These are phyloP conservation scores for Linnemannia exigua DNA, from an alignment of 192 early-diverging fungal species.

Conservation along the genomic window DNA sequence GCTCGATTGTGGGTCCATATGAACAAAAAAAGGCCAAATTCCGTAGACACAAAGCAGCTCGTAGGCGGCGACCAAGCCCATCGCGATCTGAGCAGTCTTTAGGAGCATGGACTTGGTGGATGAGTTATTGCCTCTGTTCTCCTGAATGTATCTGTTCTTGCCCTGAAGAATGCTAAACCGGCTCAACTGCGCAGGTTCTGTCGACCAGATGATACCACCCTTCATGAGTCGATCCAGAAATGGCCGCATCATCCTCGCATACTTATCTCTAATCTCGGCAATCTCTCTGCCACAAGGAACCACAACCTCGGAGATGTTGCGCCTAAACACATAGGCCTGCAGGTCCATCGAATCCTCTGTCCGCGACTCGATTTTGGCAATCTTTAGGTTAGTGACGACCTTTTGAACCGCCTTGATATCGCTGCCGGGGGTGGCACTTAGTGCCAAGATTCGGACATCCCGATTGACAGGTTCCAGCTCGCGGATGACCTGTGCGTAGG, in stretches of 20 bases:
- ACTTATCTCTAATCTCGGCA: constrained; percentile 38
- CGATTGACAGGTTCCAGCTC: constrained; percentile 62
- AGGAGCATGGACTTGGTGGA: constrained; percentile 27
- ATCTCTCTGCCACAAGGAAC: constrained; percentile 69
- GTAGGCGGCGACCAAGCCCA: constrained; percentile 58
- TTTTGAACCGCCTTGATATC: constrained; percentile 78
- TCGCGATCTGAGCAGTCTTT: constrained; percentile 27
- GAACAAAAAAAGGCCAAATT: constrained; percentile 57
- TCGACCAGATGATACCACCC: constrained; percentile 26
- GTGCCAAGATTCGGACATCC: constrained; percentile 83
- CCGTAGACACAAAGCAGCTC: constrained; percentile 64
- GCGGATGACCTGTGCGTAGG: constrained; percentile 83
- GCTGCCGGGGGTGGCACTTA: constrained; percentile 90
- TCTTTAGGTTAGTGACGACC: constrained; percentile 82
- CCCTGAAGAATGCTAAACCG: constrained; percentile 61
- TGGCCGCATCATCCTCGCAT: constrained; percentile 37
- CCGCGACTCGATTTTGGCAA: constrained; percentile 84
- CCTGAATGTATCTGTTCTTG: constrained; percentile 17
- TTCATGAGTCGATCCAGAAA: constrained; percentile 50
- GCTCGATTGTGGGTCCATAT: constrained; percentile 44
- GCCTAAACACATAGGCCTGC: constrained; percentile 76
- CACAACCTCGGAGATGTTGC: constrained; percentile 75
- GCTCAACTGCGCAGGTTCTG: constrained; percentile 52
- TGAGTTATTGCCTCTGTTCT: constrained; percentile 19
- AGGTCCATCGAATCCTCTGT: constrained; percentile 93